Evolutionary conservation across 352 stramenopile genomes (phyloP).

Genomic region (Globisporangium uncinulatum): DNA sequence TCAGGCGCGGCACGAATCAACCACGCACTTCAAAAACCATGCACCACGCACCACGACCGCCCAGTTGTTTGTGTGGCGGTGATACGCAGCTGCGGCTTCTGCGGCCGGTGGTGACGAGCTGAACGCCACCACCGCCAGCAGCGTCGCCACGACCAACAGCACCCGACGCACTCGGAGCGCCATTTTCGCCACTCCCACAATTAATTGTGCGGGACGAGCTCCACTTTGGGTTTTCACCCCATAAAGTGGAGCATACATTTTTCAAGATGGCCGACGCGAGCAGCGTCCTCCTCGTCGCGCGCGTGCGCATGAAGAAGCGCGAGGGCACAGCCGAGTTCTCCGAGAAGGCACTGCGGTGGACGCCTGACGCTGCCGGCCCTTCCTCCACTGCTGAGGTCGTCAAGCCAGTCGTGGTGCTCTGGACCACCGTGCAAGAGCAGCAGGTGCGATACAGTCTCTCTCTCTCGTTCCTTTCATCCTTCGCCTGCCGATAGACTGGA

Average conservation of each 20-base stretch:
- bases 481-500: no score
- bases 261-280: no score
- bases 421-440: constrained; percentile 71
- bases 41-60: constrained; percentile 58
- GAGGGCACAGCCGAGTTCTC: constrained; percentile 60
- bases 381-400: constrained; percentile 5
- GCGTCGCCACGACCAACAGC: constrained; percentile 7
- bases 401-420: constrained; percentile 51
- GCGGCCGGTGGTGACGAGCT: constrained; percentile 5
- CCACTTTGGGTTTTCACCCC: no score
- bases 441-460: constrained; percentile 35
- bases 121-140: constrained; percentile 19
- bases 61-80: constrained; percentile 85
- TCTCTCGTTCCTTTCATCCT: no score
- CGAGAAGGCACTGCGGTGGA: constrained; percentile 54
- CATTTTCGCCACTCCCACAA: no score
- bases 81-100: constrained; percentile 22
- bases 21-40: neutral
- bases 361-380: constrained; percentile 18
- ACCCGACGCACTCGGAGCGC: no score
- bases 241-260: no score
- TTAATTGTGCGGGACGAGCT: no score
- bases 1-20: no score
- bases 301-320: constrained; percentile 78
- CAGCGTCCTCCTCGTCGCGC: constrained; percentile 32